phyloP scores from a whole-genome alignment of 805 yeast genomes.

The Nakazawaea laoshanensis region DNA sequence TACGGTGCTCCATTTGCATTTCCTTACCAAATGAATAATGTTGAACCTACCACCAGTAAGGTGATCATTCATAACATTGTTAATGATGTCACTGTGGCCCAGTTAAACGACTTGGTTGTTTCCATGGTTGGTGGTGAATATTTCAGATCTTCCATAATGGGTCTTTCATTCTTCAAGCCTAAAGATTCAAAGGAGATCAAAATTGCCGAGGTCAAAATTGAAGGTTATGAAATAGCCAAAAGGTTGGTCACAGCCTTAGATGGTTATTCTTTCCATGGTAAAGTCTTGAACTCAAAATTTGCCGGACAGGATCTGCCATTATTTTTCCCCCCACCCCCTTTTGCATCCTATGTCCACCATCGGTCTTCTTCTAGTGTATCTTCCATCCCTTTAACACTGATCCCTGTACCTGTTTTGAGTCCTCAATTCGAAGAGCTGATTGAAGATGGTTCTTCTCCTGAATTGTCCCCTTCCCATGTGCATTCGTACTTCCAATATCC shows the following conservation, averaged over 20 bases:
- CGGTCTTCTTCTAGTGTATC: constrained; percentile 1
- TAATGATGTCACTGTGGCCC: not conserved
- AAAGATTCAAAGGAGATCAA: not conserved
- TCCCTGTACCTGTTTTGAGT: not conserved
- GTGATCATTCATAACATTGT: constrained; percentile 2
- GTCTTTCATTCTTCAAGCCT: constrained; percentile 4
- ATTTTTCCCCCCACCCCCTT: not conserved
- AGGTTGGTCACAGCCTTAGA: constrained; percentile 6
- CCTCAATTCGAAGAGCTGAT: not conserved
- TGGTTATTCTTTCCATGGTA: constrained; percentile 10
- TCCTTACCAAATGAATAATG: too few relatives aligned
- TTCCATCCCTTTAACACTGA: not conserved
- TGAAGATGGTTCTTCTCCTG: not conserved
- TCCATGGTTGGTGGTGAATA: constrained; percentile 9
- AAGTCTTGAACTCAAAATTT: constrained; percentile 4
- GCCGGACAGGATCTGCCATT: not conserved
- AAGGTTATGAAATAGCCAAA: constrained; percentile 9
- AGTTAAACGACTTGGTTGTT: constrained; percentile 4
- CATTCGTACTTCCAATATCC: too few relatives aligned
- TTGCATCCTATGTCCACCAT: not conserved
- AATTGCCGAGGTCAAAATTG: constrained; percentile 5
- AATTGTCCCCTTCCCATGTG: not conserved
- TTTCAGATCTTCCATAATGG: constrained; percentile 4
- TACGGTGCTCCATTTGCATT: too few relatives aligned
- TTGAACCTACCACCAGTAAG: too few relatives aligned